phyloP scores from a whole-genome alignment of 75 land plant species.

The Chamaecyparis obtusa region DNA sequence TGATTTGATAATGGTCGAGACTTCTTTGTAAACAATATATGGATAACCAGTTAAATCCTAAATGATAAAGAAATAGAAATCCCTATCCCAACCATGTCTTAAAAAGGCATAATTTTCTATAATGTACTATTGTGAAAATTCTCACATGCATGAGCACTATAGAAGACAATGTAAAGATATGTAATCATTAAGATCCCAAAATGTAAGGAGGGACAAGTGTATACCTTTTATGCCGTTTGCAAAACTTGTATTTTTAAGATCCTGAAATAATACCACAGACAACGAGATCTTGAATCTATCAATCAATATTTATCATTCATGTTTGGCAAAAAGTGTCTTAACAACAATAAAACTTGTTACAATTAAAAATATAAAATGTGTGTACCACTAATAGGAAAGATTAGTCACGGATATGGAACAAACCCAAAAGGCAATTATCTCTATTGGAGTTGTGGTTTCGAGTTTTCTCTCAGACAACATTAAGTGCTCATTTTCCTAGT shows the following conservation, averaged over 20 bases:
- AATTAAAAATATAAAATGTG: background rate
- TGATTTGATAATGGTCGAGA: no score
- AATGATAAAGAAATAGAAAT: background rate
- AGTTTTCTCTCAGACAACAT: background rate
- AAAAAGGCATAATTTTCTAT: background rate
- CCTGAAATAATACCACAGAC: conserved; percentile 15
- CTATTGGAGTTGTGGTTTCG: background rate
- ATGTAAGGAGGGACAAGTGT: no score
- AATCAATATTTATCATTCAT: background rate
- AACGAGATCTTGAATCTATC: background rate
- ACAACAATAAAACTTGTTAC: background rate
- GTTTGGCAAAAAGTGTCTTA: background rate
- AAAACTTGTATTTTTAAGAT: conserved; percentile 25
- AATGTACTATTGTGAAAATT: background rate
- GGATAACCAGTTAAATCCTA: background rate
- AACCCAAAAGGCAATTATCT: background rate
- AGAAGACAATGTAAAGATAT: background rate
- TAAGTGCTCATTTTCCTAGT: no score
- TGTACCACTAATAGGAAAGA: no score
- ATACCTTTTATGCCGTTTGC: conserved; percentile 37
- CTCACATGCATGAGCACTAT: background rate
- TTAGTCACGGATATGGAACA: no score
- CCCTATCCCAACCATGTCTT: background rate
- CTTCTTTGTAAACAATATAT: background rate
- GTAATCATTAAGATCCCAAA: background rate